These are phyloP conservation scores for Lachnellula subtilissima DNA, from an alignment of 2,329 filamentous ascomycete species.

Conservation along the genomic window DNA sequence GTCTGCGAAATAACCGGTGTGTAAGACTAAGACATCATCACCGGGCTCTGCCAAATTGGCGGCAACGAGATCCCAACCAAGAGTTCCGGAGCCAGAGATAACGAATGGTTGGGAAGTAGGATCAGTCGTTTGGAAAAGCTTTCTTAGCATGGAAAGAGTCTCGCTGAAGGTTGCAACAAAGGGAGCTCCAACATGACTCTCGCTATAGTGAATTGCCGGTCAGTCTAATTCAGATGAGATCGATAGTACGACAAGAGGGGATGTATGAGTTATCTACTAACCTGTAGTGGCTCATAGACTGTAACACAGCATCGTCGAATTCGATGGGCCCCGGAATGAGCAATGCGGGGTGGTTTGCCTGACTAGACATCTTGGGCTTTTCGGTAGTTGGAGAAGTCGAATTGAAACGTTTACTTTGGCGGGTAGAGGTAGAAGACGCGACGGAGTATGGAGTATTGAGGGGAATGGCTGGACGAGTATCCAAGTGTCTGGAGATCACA, in stretches of 20 bases:
- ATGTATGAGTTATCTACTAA: slow-evolving; percentile 36
- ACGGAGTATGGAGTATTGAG: slow-evolving; percentile 30
- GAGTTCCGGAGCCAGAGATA: slow-evolving; percentile 87
- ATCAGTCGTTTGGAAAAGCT: slow-evolving; percentile 88
- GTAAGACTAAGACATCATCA: slow-evolving; percentile 86
- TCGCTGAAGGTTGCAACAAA: slow-evolving; percentile 93
- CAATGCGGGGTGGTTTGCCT: slow-evolving; percentile 63
- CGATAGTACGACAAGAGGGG: background rate
- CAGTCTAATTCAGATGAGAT: background rate
- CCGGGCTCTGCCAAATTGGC: slow-evolving; percentile 86
- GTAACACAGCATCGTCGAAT: slow-evolving; percentile 93
- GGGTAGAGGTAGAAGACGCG: slow-evolving; percentile 13
- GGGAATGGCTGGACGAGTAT: slow-evolving; percentile 27
- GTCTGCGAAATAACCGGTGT: slow-evolving; percentile 96
- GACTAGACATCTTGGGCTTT: slow-evolving; percentile 50
- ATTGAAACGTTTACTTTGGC: slow-evolving; percentile 15
- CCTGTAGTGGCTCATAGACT: slow-evolving; percentile 94
- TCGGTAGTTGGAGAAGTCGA: slow-evolving; percentile 14
- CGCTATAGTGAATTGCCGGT: slow-evolving; percentile 46
- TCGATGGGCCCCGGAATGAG: slow-evolving; percentile 97
- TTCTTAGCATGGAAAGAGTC: slow-evolving; percentile 78
- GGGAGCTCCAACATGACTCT: slow-evolving; percentile 85
- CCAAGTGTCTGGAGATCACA: slow-evolving; percentile 36
- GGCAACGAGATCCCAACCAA: slow-evolving; percentile 96
- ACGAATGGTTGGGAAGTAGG: slow-evolving; percentile 83